Evolutionary conservation across 257 asterid genomes (phyloP), one percentile per base, ranked within the genome.

Genomic region (Paraleonurus japonicus): DNA sequence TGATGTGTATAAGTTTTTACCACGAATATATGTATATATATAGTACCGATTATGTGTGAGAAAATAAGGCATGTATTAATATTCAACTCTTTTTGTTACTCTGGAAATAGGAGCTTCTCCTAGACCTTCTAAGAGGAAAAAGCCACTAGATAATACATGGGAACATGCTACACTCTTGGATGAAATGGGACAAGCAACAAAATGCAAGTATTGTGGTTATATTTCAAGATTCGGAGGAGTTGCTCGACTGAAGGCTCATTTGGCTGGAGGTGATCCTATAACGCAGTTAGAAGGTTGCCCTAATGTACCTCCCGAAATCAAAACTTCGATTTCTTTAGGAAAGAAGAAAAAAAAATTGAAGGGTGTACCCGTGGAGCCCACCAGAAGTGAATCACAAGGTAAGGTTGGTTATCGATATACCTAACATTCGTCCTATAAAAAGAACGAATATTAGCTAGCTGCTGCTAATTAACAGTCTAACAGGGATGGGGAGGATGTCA

Each of bases 191-290:
- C 82, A 80, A 65, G 67, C 82, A 15, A 50, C 79, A 5, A 79
- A 57, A 67, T 86, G 91, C 77, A 86, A 50, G 75, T 71, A 80
- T 47, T 86, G 91, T 1, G 84, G 81, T 61, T 86, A 79, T 71
- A 73, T 84, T 30, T 86, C 87, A 53, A 71, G 74, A 59, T 61
- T 64, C 12, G 89, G 91, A 67, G 89, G 87, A 64, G 78, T 84
- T 37, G 80, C 79, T 4, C 78, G 80, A 37, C 61, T 86, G 54
- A 76, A 37, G 78, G 79, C 70, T 7, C 91, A 86, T 76, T 76
- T 86, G 79, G 61, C 67, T 77, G 89, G 91, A 54, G 91, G 87
- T 27, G 80, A 82, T 68, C 80, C 75, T 8, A 50, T 53, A 10
- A 67, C 45, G 65, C 79, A 71, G 65, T 59, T 85, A 64, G 78